These are phyloP conservation scores for Aureobasidium sp. DNA, from an alignment of 2,329 filamentous ascomycete species.

Conservation along the genomic window DNA sequence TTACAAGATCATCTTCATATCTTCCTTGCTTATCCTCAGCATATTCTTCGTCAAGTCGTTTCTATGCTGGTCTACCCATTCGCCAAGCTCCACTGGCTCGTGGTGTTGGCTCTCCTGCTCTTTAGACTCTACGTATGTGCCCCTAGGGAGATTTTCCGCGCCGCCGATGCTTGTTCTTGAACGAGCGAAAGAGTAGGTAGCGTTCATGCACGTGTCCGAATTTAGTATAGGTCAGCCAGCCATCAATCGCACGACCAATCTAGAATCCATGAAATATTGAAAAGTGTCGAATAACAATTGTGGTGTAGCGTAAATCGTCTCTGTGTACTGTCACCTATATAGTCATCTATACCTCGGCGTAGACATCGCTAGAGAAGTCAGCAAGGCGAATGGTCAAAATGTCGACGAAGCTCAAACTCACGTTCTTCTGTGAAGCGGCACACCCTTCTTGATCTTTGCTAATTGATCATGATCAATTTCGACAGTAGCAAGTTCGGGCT, in stretches of 20 bases:
- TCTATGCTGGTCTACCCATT: neutral
- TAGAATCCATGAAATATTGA: neutral
- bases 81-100: neutral
- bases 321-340: neutral
- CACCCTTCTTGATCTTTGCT: constrained; percentile 28
- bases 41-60: neutral
- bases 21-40: neutral
- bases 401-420: constrained; percentile 18
- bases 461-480: constrained; percentile 32
- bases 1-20: neutral
- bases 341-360: constrained; percentile 16
- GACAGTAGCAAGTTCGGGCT: constrained; percentile 35
- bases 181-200: no score
- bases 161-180: no score
- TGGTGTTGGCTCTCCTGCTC: neutral
- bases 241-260: neutral
- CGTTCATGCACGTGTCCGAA: neutral
- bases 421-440: constrained; percentile 30
- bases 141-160: no score
- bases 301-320: neutral
- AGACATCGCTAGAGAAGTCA: constrained; percentile 16
- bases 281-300: no score
- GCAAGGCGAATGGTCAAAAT: neutral
- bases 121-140: neutral
- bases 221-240: neutral